Evolutionary conservation across 805 yeast genomes (phyloP).

Genomic region (Suhomyces tanzawaensis): DNA sequence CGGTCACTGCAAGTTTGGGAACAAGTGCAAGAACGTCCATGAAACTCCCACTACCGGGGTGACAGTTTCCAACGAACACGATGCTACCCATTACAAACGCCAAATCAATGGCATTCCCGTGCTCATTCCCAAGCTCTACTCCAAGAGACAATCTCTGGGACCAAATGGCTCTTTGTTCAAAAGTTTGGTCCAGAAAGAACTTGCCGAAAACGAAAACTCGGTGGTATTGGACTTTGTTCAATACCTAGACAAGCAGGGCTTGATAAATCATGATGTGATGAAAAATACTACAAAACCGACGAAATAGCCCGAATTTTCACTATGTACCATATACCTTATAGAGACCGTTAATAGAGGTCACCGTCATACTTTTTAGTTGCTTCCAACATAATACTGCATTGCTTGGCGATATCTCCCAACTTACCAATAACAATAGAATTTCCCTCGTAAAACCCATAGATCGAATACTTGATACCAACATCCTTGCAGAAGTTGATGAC

Average conservation of each 20-base stretch:
- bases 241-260: constrained; percentile 26
- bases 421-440: constrained; percentile 67
- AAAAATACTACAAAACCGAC: constrained; percentile 1
- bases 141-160: constrained; percentile 19
- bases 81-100: constrained; percentile 17
- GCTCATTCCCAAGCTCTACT: constrained; percentile 29
- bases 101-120: constrained; percentile 28
- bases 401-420: constrained; percentile 73
- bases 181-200: constrained; percentile 41
- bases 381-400: constrained; percentile 71
- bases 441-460: constrained; percentile 81
- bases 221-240: constrained; percentile 40
- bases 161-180: constrained; percentile 28
- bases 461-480: constrained; percentile 75
- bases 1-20: constrained; percentile 38
- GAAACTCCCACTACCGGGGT: constrained; percentile 15
- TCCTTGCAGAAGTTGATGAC: constrained; percentile 74
- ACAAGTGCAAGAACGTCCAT: constrained; percentile 33
- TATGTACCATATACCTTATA: too few species aligned
- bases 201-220: constrained; percentile 39
- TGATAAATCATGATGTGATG: constrained; percentile 27
- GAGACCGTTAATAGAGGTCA: constrained; percentile 32
- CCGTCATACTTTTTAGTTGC: constrained; percentile 64
- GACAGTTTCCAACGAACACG: constrained; percentile 4
- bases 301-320: background rate